A percentile compares a stretch with the other conserved stretches of the same genome.
Evolutionary conservation across 305 asterid species (phyloP).

Genomic region (Fraxinus nigra): DNA sequence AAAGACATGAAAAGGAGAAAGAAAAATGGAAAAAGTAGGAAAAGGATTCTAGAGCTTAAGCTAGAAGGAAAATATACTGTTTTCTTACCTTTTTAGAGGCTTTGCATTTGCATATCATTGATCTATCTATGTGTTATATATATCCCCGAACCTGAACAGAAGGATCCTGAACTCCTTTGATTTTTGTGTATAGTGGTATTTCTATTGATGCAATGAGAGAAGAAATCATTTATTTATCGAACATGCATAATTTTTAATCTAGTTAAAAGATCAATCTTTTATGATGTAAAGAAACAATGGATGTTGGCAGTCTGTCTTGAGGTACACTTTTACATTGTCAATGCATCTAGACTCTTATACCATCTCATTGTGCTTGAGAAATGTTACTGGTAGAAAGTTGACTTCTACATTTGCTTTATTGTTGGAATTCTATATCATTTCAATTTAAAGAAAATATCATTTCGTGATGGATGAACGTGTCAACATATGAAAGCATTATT

Average conservation of each 20-base stretch:
- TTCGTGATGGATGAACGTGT: neutral
- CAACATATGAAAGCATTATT: slow-evolving; percentile 3
- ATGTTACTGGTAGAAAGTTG: neutral
- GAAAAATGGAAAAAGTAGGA: neutral
- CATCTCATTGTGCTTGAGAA: neutral
- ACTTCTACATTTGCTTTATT: slow-evolving; percentile 3
- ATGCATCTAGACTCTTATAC: neutral
- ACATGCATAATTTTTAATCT: slow-evolving; percentile 1
- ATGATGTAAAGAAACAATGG: neutral
- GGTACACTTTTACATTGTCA: neutral
- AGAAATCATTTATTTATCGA: neutral
- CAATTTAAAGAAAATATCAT: neutral
- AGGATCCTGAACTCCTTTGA: neutral
- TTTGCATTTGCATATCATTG: neutral
- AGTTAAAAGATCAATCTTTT: neutral
- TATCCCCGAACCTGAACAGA: neutral
- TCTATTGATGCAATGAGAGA: neutral
- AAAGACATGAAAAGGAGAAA: slow-evolving; percentile 1
- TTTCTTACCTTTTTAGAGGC: neutral
- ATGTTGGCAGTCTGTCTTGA: slow-evolving; percentile 2
- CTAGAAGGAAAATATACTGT: neutral
- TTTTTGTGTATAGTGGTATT: neutral
- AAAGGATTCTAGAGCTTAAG: neutral
- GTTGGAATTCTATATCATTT: neutral
- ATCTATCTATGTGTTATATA: neutral